A percentile compares a stretch with the other conserved stretches of the same genome.
These are phyloP conservation scores for Fusarium fujikuroi DNA, from an alignment of 2,329 filamentous ascomycete species.

Conservation along the genomic window DNA sequence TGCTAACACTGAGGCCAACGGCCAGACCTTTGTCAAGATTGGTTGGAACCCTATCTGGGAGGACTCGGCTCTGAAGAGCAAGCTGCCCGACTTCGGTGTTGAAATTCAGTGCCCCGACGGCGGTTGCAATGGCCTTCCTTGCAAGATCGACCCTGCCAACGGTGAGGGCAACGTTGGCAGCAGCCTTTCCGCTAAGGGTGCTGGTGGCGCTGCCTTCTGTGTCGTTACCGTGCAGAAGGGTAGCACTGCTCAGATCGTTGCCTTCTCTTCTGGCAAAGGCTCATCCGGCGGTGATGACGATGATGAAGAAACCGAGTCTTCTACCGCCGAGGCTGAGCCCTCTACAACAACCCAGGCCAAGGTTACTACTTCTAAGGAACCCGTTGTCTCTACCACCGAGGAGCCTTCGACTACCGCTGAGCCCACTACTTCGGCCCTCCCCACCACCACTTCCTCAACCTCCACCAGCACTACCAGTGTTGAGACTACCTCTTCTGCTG, in stretches of 20 bases:
- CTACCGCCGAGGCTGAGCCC: slow-evolving; percentile 38
- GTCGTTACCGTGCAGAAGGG: slow-evolving; percentile 80
- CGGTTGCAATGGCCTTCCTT: slow-evolving; percentile 78
- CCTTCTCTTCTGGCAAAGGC: slow-evolving; percentile 60
- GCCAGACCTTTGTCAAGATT: slow-evolving; percentile 78
- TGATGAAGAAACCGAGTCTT: slow-evolving; percentile 18
- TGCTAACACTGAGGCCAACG: slow-evolving; percentile 73
- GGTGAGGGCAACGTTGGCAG: slow-evolving; percentile 69
- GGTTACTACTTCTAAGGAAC: slow-evolving; percentile 28
- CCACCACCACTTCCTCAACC: slow-evolving; percentile 23
- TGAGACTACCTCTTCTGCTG: slow-evolving; percentile 27
- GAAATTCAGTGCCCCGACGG: slow-evolving; percentile 75
- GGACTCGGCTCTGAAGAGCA: slow-evolving; percentile 62
- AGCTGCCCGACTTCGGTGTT: slow-evolving; percentile 73
- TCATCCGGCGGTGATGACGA: slow-evolving; percentile 36
- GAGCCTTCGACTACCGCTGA: slow-evolving; percentile 23
- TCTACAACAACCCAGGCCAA: slow-evolving; percentile 25
- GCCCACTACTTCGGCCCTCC: slow-evolving; percentile 30
- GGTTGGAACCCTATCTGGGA: slow-evolving; percentile 82
- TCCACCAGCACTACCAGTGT: slow-evolving; percentile 25
- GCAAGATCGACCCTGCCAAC: slow-evolving; percentile 72
- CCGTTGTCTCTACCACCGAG: slow-evolving; percentile 37
- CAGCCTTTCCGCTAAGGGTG: slow-evolving; percentile 64
- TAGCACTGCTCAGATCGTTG: slow-evolving; percentile 72
- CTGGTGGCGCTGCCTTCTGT: slow-evolving; percentile 76